Base-by-base conservation (phyloP, 768 basidiomycete genomes). In the Lactarius hatsudake region DNA sequence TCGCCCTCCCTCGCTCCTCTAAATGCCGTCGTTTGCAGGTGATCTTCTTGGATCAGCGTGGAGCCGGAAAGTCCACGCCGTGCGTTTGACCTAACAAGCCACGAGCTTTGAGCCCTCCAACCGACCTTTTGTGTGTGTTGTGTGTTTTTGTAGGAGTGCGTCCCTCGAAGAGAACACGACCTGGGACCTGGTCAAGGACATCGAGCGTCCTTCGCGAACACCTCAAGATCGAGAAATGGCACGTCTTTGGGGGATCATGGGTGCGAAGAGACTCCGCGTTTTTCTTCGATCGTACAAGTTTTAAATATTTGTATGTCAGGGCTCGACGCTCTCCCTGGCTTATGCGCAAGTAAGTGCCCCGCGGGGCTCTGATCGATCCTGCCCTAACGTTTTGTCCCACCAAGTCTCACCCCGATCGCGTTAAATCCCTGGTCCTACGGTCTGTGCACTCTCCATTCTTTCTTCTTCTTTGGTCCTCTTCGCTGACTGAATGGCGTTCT, bases 161-260 rank as follows among this genome's bases (percentile, higher is more conserved):
- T 89, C 77, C 38, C 76, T 89, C 2, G 88, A 91, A 71, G 89
- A 94, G 60, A 98, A 98, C 77, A 97, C 94, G 2, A 97, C 95
- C 5, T 94, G 92, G 93, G 89, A 94, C 74, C 86, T 96, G 51
- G 93, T 98, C 30, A 89, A 85, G 69, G 96, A 98, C 73, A 86
- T 94, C 12, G 96, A 98, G 75, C 88, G 80, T 72, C 78, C 78
- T 96, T 30, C 84, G 96, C 64, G 81, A 88, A 74, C 84, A 90
- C 65, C 83, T 98, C 18, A 78, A 78, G 51, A 83, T 98, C 64
- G 87, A 92, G 23, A 92, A 87, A 73, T 97, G 94, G 95, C 88
- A 96, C 64, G 92, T 97, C 32, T 97, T 98, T 74, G 96, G 96
- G 34, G 95, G 95, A 10, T 93, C 90, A 59, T 96, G 95, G 94